Conservation (phyloP, 2,329 filamentous ascomycete genomes). For the Fusarium drepaniforme region DNA sequence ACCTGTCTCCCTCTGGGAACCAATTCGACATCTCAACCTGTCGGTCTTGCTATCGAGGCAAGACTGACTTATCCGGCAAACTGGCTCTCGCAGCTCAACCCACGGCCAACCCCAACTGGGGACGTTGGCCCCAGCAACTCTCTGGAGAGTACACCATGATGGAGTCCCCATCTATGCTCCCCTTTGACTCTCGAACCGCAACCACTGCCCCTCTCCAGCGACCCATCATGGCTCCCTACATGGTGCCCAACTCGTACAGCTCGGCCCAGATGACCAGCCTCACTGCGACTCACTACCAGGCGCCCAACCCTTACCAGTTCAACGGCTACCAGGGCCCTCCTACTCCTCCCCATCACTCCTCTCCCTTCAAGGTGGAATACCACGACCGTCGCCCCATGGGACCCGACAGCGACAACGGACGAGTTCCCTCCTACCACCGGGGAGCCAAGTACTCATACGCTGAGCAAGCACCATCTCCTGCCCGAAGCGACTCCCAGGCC, state of each 20-base stretch:
- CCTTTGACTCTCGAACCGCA: slow-evolving; percentile 60
- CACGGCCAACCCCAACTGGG: slow-evolving; percentile 63
- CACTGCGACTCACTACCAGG: slow-evolving; percentile 57
- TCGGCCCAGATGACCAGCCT: slow-evolving; percentile 57
- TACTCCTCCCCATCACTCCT: slow-evolving; percentile 48
- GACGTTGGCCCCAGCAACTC: slow-evolving; percentile 66
- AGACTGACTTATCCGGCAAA: slow-evolving; percentile 40
- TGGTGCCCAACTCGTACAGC: slow-evolving; percentile 59
- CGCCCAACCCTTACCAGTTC: slow-evolving; percentile 59
- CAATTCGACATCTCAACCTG: slow-evolving; percentile 7
- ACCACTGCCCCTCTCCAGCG: slow-evolving; percentile 56
- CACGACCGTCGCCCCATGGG: slow-evolving; percentile 46
- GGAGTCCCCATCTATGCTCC: slow-evolving; percentile 59
- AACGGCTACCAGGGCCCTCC: slow-evolving; percentile 55
- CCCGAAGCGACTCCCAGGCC: slow-evolving; percentile 48
- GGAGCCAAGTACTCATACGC: slow-evolving; percentile 47
- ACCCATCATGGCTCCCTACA: slow-evolving; percentile 59
- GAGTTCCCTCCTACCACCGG: slow-evolving; percentile 41
- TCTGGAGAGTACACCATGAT: slow-evolving; percentile 62
- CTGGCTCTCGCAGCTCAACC: slow-evolving; percentile 64
- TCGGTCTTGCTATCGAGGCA: slow-evolving; percentile 42
- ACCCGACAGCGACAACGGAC: slow-evolving; percentile 39
- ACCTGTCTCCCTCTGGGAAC: slow-evolving; percentile 8
- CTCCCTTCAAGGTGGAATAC: slow-evolving; percentile 51
- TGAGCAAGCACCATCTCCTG: slow-evolving; percentile 50